These are phyloP conservation scores for Coniosporium apollinis DNA, from an alignment of 495 filamentous ascomycete genomes.

Conservation along the genomic window DNA sequence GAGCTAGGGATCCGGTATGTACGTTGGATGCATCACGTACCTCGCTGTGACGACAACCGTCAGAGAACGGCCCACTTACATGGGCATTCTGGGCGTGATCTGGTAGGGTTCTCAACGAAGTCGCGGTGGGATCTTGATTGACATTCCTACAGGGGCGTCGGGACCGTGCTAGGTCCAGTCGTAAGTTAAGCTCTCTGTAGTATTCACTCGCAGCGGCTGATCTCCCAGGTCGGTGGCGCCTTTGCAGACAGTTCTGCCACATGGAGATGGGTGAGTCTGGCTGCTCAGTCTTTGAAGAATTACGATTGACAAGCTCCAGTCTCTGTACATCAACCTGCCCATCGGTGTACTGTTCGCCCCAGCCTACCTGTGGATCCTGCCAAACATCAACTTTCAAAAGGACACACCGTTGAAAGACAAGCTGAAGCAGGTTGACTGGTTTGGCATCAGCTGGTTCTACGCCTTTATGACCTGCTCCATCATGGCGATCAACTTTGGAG, in stretches of 20 bases:
- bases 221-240: neutral
- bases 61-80: neutral
- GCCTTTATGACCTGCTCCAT: slow-evolving; percentile 7
- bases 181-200: neutral
- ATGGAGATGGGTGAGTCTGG: neutral
- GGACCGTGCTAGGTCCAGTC: neutral
- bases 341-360: neutral
- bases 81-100: neutral
- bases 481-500: slow-evolving; percentile 9
- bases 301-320: neutral
- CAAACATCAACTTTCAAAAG: neutral
- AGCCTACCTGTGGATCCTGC: neutral
- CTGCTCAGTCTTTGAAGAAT: neutral
- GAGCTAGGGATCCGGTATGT: neutral
- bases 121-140: neutral
- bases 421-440: slow-evolving; percentile 24
- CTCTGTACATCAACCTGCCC: neutral
- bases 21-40: neutral
- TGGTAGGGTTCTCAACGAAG: neutral
- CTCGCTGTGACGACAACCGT: too few species aligned
- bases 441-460: slow-evolving; percentile 18
- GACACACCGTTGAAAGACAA: neutral
- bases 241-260: neutral
- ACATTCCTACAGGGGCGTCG: neutral
- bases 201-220: neutral